Conservation (phyloP, 805 yeast species). For the Starmerella roubikii region DNA sequence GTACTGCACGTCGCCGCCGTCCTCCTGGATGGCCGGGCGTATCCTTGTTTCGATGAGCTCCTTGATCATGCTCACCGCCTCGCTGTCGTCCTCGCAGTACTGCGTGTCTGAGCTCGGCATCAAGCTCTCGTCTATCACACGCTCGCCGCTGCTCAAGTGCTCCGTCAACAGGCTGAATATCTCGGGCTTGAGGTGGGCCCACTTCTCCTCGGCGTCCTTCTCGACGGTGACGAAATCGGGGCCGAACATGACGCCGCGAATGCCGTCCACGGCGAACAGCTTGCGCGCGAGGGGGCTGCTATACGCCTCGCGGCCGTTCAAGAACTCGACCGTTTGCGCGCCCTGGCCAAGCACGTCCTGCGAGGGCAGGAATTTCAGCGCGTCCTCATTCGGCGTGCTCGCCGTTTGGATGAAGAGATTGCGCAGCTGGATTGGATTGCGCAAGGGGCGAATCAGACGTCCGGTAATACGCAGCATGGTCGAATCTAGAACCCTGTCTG, state of each 20-base stretch:
- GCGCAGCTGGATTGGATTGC: slow-evolving; percentile 3
- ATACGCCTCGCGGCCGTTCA: slow-evolving; percentile 61
- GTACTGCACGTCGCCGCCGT: slow-evolving; percentile 93
- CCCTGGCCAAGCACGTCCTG: slow-evolving; percentile 49
- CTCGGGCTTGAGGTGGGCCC: slow-evolving; percentile 62
- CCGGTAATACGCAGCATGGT: no score
- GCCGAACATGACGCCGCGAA: slow-evolving; percentile 66
- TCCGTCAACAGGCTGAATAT: slow-evolving; percentile 39
- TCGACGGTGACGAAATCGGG: slow-evolving; percentile 73
- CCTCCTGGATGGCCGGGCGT: slow-evolving; percentile 96
- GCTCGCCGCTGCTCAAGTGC: slow-evolving; percentile 34
- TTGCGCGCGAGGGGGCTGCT: slow-evolving; percentile 66
- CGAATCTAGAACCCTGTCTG: no score
- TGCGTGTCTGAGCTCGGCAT: slow-evolving; percentile 30
- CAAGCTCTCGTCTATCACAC: slow-evolving; percentile 34
- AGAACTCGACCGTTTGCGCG: slow-evolving; percentile 51
- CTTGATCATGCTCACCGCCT: slow-evolving; percentile 75
- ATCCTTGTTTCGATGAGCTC: slow-evolving; percentile 89
- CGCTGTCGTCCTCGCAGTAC: slow-evolving; percentile 55
- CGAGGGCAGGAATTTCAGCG: slow-evolving; percentile 71
- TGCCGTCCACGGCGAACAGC: slow-evolving; percentile 62
- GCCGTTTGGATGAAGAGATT: slow-evolving; percentile 53
- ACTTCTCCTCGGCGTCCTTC: slow-evolving; percentile 42
- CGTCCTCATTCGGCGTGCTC: slow-evolving; percentile 76
- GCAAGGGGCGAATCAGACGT: not conserved